Evolutionary conservation across 306 rosid species (phyloP), one percentile per base, ranked within the genome.

Genomic region (Mimosa pudica): DNA sequence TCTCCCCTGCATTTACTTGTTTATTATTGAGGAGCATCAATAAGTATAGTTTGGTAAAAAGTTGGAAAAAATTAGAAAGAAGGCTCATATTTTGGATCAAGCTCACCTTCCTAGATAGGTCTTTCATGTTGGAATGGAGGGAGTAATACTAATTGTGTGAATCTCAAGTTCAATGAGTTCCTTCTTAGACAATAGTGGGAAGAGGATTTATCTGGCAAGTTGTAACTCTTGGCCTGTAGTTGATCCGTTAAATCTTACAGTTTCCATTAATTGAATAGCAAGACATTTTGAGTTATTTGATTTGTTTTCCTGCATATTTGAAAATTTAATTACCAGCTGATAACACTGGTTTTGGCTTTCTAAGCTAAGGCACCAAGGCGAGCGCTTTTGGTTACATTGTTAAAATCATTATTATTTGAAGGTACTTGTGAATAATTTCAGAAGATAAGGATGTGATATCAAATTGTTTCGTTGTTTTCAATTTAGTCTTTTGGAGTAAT

Each of bases 221-320:
- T 77, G 76, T 12, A 13, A 73, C 62, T 63, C 69, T 61, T 82
- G 73, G 70, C 20, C 51, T 35, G 16, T 77, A 11, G 5, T 14
- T 63, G 36, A 4, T 44, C 4, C 5, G 30, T 47, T 12, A 46
- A 14, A 3, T 47, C 78, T 58, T 62, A 42, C 12, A 20, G 16
- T n/a, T 60, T 24, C 75, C 16, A 11, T 44, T 41, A 64, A 71
- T 52, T 62, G 64, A 69, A 58, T 57, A 78, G 49, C 9, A 41
- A 17, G 60, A 42, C 73, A 49, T 74, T 36, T 42, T 82, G 41
- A 38, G 55, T 73, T 33, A 57, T 20, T 74, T 48, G 24, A 66
- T 38, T 60, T 67, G 32, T 67, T 57, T 45, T 44, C 46, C 70
- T 42, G 65, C 69, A 74, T 75, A 14, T 75, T 33, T 64, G 81